phyloP scores from a whole-genome alignment of 2,329 filamentous ascomycete genomes.

The Biscogniauxia marginata region DNA sequence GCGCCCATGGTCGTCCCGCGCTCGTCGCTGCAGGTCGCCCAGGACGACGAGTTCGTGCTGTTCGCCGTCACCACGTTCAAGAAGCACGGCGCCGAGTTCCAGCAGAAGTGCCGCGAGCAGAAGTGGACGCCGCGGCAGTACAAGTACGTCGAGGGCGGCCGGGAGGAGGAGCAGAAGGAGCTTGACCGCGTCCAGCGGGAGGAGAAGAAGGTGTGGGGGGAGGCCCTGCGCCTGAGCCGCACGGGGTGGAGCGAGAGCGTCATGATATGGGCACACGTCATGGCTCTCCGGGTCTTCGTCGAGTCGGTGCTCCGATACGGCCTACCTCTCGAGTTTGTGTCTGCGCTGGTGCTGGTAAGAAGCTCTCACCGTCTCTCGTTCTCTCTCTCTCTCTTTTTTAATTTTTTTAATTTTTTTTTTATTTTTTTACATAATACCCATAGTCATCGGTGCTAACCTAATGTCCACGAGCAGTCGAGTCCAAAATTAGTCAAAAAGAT shows the following conservation, averaged over 20 bases:
- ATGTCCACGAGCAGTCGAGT: constrained; percentile 79
- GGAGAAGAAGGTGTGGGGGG: constrained; percentile 89
- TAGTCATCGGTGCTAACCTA: not conserved
- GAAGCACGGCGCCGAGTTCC: constrained; percentile 82
- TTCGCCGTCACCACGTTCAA: constrained; percentile 92
- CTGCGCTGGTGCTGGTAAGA: constrained; percentile 78
- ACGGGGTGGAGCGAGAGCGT: constrained; percentile 96
- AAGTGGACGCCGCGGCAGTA: constrained; percentile 95
- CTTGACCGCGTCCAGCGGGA: constrained; percentile 78
- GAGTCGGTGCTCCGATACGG: constrained; percentile 98
- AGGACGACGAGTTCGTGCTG: constrained; percentile 86
- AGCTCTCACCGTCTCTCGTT: too few relatives aligned
- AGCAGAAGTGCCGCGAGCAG: constrained; percentile 87
- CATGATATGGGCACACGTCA: constrained; percentile 92
- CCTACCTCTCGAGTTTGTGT: constrained; percentile 84
- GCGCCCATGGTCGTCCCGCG: constrained; percentile 91
- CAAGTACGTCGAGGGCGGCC: constrained; percentile 86
- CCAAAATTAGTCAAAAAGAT: constrained; percentile 79
- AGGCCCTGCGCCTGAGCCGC: constrained; percentile 80
- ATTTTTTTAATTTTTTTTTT: not conserved
- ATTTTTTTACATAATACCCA: constrained; percentile 3
- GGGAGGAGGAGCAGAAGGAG: constrained; percentile 85
- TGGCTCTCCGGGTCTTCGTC: constrained; percentile 90
- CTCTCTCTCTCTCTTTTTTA: not conserved
- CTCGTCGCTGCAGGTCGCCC: constrained; percentile 74